phyloP scores from a whole-genome alignment of 108 stramenopile species.

The Pseudonitzschia pungens region DNA sequence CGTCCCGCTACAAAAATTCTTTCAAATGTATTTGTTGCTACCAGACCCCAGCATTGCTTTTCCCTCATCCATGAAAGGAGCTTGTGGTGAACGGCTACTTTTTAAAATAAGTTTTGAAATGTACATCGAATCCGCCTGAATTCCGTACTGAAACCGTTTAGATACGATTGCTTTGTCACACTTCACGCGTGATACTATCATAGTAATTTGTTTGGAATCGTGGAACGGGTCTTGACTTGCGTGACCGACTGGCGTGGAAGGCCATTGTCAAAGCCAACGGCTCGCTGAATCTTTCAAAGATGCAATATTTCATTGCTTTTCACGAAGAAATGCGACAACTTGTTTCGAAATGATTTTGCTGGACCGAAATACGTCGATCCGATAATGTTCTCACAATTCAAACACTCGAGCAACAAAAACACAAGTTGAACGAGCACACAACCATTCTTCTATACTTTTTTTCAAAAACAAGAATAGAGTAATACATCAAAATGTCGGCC shows the following conservation, averaged over 20 bases:
- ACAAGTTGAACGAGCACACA: neutral
- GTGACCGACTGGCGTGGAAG: neutral
- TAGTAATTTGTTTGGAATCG: neutral
- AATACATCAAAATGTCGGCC: neutral
- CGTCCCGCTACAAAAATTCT: neutral
- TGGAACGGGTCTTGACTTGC: neutral
- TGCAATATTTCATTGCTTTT: neutral
- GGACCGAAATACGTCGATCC: neutral
- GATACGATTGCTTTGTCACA: neutral
- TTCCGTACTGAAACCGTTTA: slow-evolving; percentile 3
- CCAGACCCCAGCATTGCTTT: no score
- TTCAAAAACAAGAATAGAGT: neutral
- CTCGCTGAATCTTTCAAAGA: neutral
- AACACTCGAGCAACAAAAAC: no score
- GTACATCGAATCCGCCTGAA: no score
- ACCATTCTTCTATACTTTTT: neutral
- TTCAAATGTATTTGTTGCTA: no score
- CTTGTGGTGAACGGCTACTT: no score
- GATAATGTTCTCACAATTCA: slow-evolving; percentile 1
- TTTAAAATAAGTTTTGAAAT: no score
- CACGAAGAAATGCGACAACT: neutral
- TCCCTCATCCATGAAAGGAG: no score
- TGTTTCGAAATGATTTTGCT: neutral
- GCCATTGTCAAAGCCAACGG: neutral
- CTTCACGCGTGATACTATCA: neutral